Percentiles rank a stretch among this genome's conserved stretches.
These are phyloP conservation scores for Fusarium sp. DNA, from an alignment of 2,329 filamentous ascomycete species.

Conservation along the genomic window DNA sequence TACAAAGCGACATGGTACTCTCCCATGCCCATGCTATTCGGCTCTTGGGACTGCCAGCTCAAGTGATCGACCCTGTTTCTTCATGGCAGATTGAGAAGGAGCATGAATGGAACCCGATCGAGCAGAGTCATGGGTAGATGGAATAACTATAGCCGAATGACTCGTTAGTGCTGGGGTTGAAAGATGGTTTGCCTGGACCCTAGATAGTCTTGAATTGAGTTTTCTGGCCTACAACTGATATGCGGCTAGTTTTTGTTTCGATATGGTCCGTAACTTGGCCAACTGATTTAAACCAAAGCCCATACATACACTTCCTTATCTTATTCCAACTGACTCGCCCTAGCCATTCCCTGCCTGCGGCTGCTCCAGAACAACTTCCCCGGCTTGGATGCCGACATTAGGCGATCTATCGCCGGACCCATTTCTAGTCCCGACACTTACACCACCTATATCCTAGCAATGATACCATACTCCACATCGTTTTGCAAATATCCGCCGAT, in stretches of 20 bases:
- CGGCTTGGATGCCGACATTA: neutral
- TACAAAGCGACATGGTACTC: neutral
- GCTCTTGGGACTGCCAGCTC: neutral
- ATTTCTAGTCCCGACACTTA: constrained; percentile 10
- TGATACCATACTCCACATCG: constrained; percentile 23
- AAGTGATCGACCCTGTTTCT: neutral
- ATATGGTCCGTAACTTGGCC: too few species aligned
- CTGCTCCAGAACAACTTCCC: neutral
- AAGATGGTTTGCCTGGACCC: too few species aligned
- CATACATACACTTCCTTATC: too few species aligned
- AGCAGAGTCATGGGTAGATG: too few species aligned
- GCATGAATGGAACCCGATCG: neutral
- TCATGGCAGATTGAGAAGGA: neutral
- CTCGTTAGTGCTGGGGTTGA: too few species aligned
- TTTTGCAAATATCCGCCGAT: constrained; percentile 7
- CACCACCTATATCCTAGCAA: neutral
- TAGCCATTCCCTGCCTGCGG: too few species aligned
- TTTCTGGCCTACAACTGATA: too few species aligned
- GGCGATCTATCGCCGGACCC: neutral
- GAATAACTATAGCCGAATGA: too few species aligned
- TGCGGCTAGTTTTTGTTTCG: too few species aligned
- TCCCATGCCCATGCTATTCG: neutral
- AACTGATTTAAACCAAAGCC: too few species aligned
- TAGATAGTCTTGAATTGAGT: too few species aligned
- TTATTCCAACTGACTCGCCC: too few species aligned